These are phyloP conservation scores for Hibiscus tridactylites DNA, from an alignment of 345 rosid species.

Conservation along the genomic window DNA sequence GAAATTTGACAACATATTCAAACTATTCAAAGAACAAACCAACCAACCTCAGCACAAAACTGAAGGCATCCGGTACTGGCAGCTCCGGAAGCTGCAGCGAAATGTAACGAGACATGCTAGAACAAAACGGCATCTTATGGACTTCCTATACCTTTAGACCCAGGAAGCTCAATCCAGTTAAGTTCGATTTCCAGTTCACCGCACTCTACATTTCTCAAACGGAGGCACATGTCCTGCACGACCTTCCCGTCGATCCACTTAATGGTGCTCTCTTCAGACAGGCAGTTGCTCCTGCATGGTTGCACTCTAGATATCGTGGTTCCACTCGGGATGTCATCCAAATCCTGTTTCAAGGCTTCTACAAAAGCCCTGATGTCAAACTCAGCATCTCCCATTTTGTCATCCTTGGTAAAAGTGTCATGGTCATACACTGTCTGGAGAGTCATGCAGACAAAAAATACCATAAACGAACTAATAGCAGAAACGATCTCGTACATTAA, in stretches of 20 bases:
- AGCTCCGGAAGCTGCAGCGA: not conserved
- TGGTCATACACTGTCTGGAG: slow-evolving; percentile 75
- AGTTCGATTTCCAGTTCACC: slow-evolving; percentile 84
- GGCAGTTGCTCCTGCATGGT: slow-evolving; percentile 59
- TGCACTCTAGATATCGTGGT: slow-evolving; percentile 43
- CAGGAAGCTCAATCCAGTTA: slow-evolving; percentile 82
- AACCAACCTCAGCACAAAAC: not conserved
- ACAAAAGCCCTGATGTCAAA: slow-evolving; percentile 51
- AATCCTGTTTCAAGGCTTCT: slow-evolving; percentile 58
- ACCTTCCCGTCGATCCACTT: slow-evolving; percentile 39
- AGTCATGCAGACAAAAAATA: not conserved
- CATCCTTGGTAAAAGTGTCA: slow-evolving; percentile 80
- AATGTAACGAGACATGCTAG: not conserved
- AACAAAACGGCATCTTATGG: not conserved
- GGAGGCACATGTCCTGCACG: slow-evolving; percentile 58
- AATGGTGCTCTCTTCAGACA: slow-evolving; percentile 55
- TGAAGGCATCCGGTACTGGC: not conserved
- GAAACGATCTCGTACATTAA: not conserved
- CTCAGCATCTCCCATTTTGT: slow-evolving; percentile 91
- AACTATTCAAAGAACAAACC: not conserved
- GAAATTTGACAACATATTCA: not conserved
- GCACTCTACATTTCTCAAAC: slow-evolving; percentile 76
- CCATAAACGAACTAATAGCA: not conserved
- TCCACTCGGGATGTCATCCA: slow-evolving; percentile 45
- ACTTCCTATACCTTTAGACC: slow-evolving; percentile 41